Evolutionary conservation across 2,329 filamentous ascomycete species (phyloP), one percentile per base, ranked within the genome.

Genomic region (Fusarium buxicola): DNA sequence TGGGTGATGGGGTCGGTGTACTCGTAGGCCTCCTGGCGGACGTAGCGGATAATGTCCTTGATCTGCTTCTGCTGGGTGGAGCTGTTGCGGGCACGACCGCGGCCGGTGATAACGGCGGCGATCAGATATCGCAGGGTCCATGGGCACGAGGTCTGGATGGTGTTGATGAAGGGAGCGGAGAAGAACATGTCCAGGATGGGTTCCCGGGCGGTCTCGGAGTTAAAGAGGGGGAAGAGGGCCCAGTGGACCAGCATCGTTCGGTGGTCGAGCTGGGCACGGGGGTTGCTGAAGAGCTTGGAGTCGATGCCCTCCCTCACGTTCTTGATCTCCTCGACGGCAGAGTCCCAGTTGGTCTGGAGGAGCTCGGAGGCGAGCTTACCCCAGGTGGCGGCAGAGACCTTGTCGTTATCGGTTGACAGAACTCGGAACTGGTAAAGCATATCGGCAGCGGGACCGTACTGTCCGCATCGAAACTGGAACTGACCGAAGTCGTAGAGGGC

Each of bases 141-240:
- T 7, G 95, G 94, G 84, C 93, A 97, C 72, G 89, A 91, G 58
- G 95, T 97, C 86, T 99, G 95, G 78, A 99, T 97, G 72, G 94
- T 98, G 87, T 98, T 99, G 88, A 99, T 99, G 85, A 92, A 99
- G 72, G 92, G 87, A 66, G 94, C 91, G 65, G 91, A 96, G 87
- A 99, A 98, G 86, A 97, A 95, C 77, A 98, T 89, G 72, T 99
- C 95, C 74, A 95, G 92, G 72, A 99, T 86, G 70, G 88, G 87
- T 75, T 99, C 95, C 74, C 94, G 92, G 57, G 92, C 92, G 67
- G 88, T 85, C 73, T 98, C 94, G 82, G 92, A 90, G 88, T 99
- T 98, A 87, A 98, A 99, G 82, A 97, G 94, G 62, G 95, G 94
- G 87, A 98, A 99, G 61, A 99, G 89, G 40, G 92, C 89, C 94